Conservation (phyloP, 1,284 basidiomycete genomes). For the Fistulina hepatica region DNA sequence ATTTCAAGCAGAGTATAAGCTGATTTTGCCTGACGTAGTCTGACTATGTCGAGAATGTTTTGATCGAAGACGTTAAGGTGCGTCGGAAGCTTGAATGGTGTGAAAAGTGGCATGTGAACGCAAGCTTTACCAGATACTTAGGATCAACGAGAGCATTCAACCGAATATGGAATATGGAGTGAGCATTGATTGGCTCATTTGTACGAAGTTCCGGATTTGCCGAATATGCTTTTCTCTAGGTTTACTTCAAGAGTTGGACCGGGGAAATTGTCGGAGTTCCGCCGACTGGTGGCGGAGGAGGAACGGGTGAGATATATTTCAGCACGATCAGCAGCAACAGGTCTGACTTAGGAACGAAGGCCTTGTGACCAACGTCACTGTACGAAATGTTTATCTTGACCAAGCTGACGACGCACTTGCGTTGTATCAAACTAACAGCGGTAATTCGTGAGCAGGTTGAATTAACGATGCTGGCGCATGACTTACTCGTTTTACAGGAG, state of each 20-base stretch:
- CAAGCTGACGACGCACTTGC: constrained; percentile 36
- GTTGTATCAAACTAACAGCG: constrained; percentile 44
- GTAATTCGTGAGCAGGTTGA: constrained; percentile 29
- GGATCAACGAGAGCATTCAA: constrained; percentile 36
- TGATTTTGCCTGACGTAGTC: constrained; percentile 22
- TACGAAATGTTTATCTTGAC: constrained; percentile 36
- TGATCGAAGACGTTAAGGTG: constrained; percentile 40
- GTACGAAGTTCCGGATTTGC: background rate
- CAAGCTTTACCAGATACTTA: constrained; percentile 26
- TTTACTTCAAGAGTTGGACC: constrained; percentile 59
- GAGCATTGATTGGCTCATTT: constrained; percentile 11
- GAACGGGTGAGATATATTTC: constrained; percentile 26
- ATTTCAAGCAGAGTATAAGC: background rate
- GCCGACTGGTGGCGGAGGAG: constrained; percentile 55
- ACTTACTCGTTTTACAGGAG: constrained; percentile 23
- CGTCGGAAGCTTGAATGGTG: constrained; percentile 1
- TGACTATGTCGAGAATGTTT: constrained; percentile 48
- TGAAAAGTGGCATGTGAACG: background rate
- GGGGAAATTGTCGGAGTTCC: constrained; percentile 43
- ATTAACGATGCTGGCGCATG: background rate
- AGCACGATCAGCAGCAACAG: background rate
- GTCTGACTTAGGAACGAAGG: constrained; percentile 23
- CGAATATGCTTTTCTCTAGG: constrained; percentile 22
- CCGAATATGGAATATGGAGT: constrained; percentile 46
- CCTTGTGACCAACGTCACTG: constrained; percentile 37